Percentiles rank a stretch among this genome's conserved stretches.
Evolutionary conservation across 257 asterid species (phyloP).

Genomic region (Penstemon davidsonii): DNA sequence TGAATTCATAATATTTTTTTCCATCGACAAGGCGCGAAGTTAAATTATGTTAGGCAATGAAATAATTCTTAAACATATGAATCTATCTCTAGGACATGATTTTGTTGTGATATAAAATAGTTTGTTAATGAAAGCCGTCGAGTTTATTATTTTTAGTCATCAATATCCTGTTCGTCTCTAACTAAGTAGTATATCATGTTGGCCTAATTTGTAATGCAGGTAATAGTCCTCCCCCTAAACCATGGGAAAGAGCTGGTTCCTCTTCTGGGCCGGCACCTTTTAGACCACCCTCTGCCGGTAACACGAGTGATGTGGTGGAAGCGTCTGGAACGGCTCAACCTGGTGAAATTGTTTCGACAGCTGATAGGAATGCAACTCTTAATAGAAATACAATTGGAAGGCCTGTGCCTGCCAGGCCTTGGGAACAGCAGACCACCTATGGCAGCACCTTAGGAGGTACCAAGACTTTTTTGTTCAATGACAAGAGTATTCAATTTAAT

Average conservation of each 20-base stretch:
- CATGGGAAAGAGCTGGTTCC: slow-evolving; percentile 92
- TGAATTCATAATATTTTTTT: not conserved
- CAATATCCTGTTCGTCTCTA: not conserved
- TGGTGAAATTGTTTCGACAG: slow-evolving; percentile 76
- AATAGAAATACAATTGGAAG: slow-evolving; percentile 59
- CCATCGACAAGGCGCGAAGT: not conserved
- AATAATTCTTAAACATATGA: not conserved
- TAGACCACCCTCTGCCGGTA: slow-evolving; percentile 82
- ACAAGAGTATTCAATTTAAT: not conserved
- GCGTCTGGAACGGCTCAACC: slow-evolving; percentile 93
- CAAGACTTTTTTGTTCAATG: not conserved
- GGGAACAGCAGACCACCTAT: slow-evolving; percentile 79
- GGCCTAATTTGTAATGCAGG: slow-evolving; percentile 39
- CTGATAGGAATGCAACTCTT: slow-evolving; percentile 47
- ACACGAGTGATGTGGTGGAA: slow-evolving; percentile 86
- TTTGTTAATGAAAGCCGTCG: not conserved
- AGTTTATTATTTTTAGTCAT: not conserved
- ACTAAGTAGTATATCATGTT: slow-evolving; percentile 15
- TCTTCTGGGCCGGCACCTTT: slow-evolving; percentile 84
- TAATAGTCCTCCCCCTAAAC: slow-evolving; percentile 70
- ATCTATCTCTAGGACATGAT: not conserved
- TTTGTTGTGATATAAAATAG: not conserved
- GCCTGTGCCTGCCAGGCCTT: slow-evolving; percentile 89
- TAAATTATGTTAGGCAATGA: not conserved
- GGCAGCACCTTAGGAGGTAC: slow-evolving; percentile 77